A percentile compares a stretch with the other conserved stretches of the same genome.
phyloP scores from a whole-genome alignment of 176 grass and related monocot species.

The Zea luxurians region DNA sequence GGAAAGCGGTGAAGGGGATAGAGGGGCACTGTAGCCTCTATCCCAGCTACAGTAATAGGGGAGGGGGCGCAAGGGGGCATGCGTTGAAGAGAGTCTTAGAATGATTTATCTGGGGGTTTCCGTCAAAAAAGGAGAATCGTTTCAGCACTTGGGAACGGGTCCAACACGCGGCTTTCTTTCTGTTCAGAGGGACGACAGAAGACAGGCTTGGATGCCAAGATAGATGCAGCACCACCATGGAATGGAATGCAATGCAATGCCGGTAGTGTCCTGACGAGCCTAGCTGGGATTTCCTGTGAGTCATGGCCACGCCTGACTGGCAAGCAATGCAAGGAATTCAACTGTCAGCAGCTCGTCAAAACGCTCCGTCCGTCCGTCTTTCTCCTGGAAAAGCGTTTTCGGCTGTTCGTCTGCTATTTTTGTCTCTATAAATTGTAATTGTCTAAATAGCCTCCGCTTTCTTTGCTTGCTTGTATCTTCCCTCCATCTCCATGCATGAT shows the following conservation, averaged over 20 bases:
- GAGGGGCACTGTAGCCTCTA: too few relatives aligned
- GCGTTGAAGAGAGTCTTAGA: too few relatives aligned
- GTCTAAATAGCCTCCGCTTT: too few relatives aligned
- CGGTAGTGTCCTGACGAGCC: not conserved
- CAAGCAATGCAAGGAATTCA: not conserved
- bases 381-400: too few relatives aligned
- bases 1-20: too few relatives aligned
- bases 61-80: too few relatives aligned
- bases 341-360: conserved; percentile 20
- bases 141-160: conserved; percentile 40
- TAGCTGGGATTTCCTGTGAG: conserved; percentile 35
- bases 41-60: too few relatives aligned
- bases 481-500: too few relatives aligned
- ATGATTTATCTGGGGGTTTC: not conserved
- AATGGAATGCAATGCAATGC: too few relatives aligned
- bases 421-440: too few relatives aligned
- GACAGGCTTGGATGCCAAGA: conserved; percentile 29
- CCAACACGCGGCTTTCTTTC: conserved; percentile 51
- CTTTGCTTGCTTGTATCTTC: too few relatives aligned
- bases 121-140: conserved; percentile 37
- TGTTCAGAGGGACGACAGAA: not conserved
- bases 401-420: too few relatives aligned
- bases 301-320: conserved; percentile 12
- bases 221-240: conserved; percentile 2
- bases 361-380: not conserved